A percentile compares a stretch with the other conserved stretches of the same genome.
phyloP scores from a whole-genome alignment of 345 rosid species.

The Eutrema heterophyllum region DNA sequence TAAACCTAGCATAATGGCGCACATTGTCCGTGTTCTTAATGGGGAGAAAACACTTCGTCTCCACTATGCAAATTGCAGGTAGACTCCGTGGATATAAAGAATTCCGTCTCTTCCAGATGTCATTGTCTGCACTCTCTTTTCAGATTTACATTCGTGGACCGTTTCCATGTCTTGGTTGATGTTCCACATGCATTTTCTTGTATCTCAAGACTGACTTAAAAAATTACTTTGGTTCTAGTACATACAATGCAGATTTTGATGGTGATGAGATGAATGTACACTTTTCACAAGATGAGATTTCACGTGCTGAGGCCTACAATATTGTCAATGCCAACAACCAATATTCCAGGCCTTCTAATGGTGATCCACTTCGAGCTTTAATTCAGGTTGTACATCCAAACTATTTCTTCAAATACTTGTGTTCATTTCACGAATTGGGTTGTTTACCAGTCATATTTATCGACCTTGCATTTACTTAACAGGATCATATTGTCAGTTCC shows the following conservation, averaged over 20 bases:
- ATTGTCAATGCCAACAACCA: conserved; percentile 97
- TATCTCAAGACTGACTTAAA: conserved; percentile 3
- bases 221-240: conserved; percentile 46
- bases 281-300: conserved; percentile 98
- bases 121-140: background rate
- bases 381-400: conserved; percentile 64
- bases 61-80: conserved; percentile 99
- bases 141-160: background rate
- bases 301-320: conserved; percentile 97
- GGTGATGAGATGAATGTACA: conserved; percentile 99
- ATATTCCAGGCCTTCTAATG: conserved; percentile 90
- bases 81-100: conserved; percentile 12
- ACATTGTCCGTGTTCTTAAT: conserved; percentile 79
- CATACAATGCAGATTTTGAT: conserved; percentile 99
- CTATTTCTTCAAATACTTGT: background rate
- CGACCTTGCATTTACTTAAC: conserved; percentile 27
- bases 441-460: background rate
- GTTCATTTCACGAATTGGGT: conserved; percentile 7
- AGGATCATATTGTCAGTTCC: conserved; percentile 94
- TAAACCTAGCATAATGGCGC: conserved; percentile 98
- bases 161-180: background rate
- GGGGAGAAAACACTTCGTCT: conserved; percentile 96
- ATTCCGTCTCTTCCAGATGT: background rate
- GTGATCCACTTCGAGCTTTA: conserved; percentile 85
- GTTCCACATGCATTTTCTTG: background rate